Percentiles rank a stretch among this genome's conserved stretches.
Evolutionary conservation across 176 grass and related monocot species (phyloP).

Genomic region (Panicum miliaceum): DNA sequence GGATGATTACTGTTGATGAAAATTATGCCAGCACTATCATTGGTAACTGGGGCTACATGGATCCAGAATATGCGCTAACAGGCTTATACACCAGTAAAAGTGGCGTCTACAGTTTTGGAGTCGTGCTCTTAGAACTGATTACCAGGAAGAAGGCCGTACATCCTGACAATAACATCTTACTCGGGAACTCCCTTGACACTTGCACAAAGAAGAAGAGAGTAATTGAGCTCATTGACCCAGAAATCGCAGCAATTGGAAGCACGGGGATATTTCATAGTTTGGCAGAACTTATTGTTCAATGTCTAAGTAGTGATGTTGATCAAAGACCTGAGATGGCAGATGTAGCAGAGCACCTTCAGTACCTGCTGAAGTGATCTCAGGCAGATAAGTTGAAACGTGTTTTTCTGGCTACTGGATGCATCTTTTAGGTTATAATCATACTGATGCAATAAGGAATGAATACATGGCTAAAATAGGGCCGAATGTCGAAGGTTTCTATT

Average conservation of each 20-base stretch:
- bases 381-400: not conserved
- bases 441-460: no score
- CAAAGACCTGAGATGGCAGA: conserved; percentile 37
- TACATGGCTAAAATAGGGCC: no score
- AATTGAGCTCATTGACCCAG: conserved; percentile 34
- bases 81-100: conserved; percentile 27
- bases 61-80: conserved; percentile 28
- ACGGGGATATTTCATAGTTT: conserved; percentile 23
- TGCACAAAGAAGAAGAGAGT: conserved; percentile 3
- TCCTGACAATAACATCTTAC: not conserved
- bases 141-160: conserved; percentile 4
- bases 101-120: conserved; percentile 33
- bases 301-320: conserved; percentile 24
- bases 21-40: not conserved
- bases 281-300: conserved; percentile 20
- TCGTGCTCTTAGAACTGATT: conserved; percentile 29
- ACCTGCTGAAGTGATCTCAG: conserved; percentile 5
- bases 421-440: no score
- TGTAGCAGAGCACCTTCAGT: conserved; percentile 7
- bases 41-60: conserved; percentile 36
- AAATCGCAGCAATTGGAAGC: not conserved
- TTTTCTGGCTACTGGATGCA: not conserved
- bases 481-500: no score
- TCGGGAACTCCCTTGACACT: conserved; percentile 1
- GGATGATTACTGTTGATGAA: conserved; percentile 26